These are phyloP conservation scores for Camellia lanceoleosa DNA, from an alignment of 148 eudicot genomes.

Conservation along the genomic window DNA sequence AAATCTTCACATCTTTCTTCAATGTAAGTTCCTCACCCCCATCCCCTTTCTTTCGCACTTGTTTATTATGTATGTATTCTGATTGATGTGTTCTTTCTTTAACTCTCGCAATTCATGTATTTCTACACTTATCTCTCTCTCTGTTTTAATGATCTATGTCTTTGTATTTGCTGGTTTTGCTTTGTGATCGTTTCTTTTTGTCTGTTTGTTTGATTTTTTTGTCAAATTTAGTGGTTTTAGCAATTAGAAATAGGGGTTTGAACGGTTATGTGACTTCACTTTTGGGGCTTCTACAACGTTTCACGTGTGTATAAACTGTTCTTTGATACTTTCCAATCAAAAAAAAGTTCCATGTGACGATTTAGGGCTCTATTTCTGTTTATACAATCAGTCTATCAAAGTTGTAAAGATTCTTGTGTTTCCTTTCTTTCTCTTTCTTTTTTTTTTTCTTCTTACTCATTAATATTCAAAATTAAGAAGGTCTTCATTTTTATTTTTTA, in stretches of 20 bases:
- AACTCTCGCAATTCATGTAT: no score
- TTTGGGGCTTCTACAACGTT: neutral
- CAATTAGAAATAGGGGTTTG: slow-evolving; percentile 1
- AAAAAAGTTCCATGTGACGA: no score
- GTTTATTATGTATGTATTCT: neutral
- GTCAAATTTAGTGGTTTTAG: neutral
- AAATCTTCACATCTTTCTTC: slow-evolving; percentile 23
- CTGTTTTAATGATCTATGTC: no score
- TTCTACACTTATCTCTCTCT: neutral
- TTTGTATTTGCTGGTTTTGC: neutral
- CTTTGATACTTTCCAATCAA: neutral
- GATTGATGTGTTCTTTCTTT: no score
- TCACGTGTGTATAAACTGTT: neutral
- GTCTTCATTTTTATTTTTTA: neutral
- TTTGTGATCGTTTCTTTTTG: neutral
- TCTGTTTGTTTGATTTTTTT: neutral
- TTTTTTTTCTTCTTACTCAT: neutral
- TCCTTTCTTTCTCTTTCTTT: neutral
- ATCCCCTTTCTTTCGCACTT: no score
- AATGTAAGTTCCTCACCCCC: slow-evolving; percentile 30
- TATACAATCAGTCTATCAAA: neutral
- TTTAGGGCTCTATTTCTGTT: neutral
- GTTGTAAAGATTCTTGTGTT: neutral
- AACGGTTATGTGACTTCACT: neutral
- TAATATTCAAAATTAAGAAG: neutral